A percentile compares a stretch with the other conserved stretches of the same genome.
phyloP scores from a whole-genome alignment of 2,329 filamentous ascomycete species.

The Seiridium cupressi region DNA sequence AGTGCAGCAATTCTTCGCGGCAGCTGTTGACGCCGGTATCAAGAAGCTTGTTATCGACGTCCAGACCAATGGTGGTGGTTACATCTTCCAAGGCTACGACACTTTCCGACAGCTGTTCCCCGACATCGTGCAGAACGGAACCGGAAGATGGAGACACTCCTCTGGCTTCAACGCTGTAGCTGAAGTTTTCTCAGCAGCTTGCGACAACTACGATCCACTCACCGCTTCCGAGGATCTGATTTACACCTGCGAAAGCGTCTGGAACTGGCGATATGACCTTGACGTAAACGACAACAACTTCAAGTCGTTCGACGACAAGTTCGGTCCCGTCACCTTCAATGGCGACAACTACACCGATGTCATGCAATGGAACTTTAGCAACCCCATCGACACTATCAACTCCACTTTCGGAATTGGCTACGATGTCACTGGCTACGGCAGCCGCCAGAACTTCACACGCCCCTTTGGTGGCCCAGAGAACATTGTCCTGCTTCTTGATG shows the following conservation, averaged over 20 bases:
- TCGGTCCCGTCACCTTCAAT: constrained; percentile 36
- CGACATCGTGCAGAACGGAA: constrained; percentile 37
- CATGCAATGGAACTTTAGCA: constrained; percentile 50
- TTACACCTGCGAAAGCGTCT: constrained; percentile 46
- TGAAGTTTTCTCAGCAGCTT: constrained; percentile 23
- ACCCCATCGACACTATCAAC: constrained; percentile 39
- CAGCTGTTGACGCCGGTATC: constrained; percentile 43
- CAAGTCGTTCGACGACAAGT: constrained; percentile 44
- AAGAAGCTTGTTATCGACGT: constrained; percentile 56
- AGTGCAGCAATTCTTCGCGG: constrained; percentile 29
- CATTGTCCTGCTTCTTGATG: constrained; percentile 58
- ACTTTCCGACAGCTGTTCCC: constrained; percentile 56
- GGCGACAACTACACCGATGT: constrained; percentile 53
- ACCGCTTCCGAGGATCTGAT: constrained; percentile 26
- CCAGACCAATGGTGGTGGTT: constrained; percentile 53
- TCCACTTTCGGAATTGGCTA: constrained; percentile 39
- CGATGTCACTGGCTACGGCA: constrained; percentile 49
- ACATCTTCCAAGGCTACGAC: constrained; percentile 53
- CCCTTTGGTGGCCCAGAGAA: constrained; percentile 55
- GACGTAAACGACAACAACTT: constrained; percentile 48
- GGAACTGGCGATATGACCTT: constrained; percentile 51
- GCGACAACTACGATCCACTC: constrained; percentile 23
- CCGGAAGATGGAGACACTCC: constrained; percentile 36
- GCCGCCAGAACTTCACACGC: constrained; percentile 42
- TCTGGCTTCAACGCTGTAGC: constrained; percentile 35